Conservation (phyloP, 164 flowering plant species). For the Vitis rupestris region DNA sequence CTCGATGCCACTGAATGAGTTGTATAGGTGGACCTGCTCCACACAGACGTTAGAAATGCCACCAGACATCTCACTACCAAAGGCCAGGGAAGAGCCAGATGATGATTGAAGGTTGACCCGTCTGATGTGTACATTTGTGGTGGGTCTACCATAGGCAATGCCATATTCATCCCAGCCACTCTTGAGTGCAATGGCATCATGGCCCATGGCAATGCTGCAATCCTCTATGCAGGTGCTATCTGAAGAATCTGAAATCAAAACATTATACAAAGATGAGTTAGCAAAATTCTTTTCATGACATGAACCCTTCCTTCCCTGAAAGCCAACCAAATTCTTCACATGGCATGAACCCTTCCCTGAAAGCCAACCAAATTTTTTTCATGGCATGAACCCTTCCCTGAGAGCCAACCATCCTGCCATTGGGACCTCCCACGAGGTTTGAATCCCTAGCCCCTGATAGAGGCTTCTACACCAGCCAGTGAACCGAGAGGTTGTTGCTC, state of each 20-base stretch:
- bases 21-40: constrained; percentile 26
- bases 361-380: no score
- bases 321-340: no score
- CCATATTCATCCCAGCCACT: constrained; percentile 63
- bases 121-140: constrained; percentile 35
- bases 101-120: constrained; percentile 31
- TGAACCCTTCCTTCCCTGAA: no score
- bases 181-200: constrained; percentile 50
- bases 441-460: no score
- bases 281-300: neutral
- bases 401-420: no score
- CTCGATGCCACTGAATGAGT: constrained; percentile 36
- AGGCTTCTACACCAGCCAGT: no score
- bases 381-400: no score
- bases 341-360: no score
- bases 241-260: constrained; percentile 41
- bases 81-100: constrained; percentile 39
- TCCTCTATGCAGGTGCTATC: constrained; percentile 42
- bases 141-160: constrained; percentile 38
- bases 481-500: no score
- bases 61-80: constrained; percentile 58
- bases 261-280: neutral
- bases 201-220: constrained; percentile 32
- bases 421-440: no score
- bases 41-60: constrained; percentile 38